These are phyloP conservation scores for Aristolochia fimbriata DNA, from an alignment of 164 flowering plant genomes.

Conservation along the genomic window DNA sequence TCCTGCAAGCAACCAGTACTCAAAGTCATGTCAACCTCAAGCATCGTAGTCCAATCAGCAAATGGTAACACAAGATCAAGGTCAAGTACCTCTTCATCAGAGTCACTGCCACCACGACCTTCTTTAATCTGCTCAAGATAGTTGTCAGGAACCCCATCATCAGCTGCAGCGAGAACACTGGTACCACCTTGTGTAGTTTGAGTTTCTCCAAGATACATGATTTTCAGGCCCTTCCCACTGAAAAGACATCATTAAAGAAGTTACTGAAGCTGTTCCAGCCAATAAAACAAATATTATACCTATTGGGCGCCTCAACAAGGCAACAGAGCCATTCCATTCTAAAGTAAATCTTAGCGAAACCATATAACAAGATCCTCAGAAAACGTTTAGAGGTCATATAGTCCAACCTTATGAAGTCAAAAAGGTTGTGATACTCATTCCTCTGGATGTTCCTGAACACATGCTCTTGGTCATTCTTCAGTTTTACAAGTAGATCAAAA, in stretches of 20 bases:
- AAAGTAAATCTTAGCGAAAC: not conserved
- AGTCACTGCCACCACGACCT: slow-evolving; percentile 79
- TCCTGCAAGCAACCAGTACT: slow-evolving; percentile 38
- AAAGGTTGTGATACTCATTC: slow-evolving; percentile 84
- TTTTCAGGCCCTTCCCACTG: slow-evolving; percentile 81
- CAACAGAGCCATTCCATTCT: too few species aligned
- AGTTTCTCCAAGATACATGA: slow-evolving; percentile 59
- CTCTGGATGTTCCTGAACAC: slow-evolving; percentile 91
- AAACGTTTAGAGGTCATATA: not conserved
- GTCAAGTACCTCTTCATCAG: slow-evolving; percentile 80
- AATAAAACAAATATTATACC: too few species aligned
- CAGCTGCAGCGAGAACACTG: slow-evolving; percentile 50
- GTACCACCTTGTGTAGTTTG: slow-evolving; percentile 51
- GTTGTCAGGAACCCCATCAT: slow-evolving; percentile 89
- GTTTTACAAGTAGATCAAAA: slow-evolving; percentile 80
- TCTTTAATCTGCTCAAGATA: slow-evolving; percentile 87
- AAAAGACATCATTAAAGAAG: not conserved
- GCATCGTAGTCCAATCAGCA: too few species aligned
- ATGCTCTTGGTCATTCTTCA: slow-evolving; percentile 86
- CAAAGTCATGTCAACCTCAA: not conserved
- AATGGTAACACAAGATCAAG: too few species aligned
- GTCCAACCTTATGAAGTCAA: slow-evolving; percentile 69
- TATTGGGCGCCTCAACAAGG: too few species aligned
- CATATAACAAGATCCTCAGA: not conserved
- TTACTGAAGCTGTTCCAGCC: too few species aligned